Percentiles rank a stretch among this genome's conserved stretches.
phyloP scores from a whole-genome alignment of 2,329 filamentous ascomycete genomes.

The Phaeomoniella chlamydospora region DNA sequence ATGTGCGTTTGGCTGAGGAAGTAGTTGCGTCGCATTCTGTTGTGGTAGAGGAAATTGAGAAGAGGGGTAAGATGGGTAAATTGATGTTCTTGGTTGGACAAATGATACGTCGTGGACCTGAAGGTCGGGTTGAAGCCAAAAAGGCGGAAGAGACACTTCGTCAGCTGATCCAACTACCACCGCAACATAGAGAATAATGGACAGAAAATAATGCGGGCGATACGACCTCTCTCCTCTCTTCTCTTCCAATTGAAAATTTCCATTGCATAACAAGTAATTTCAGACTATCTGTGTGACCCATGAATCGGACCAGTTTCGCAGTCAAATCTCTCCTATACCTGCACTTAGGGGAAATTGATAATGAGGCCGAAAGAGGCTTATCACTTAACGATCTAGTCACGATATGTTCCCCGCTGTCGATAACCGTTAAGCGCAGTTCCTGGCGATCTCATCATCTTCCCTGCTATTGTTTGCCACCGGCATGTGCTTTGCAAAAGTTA shows the following conservation, averaged over 20 bases:
- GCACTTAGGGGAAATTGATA: conserved; percentile 30
- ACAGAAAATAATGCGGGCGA: not conserved
- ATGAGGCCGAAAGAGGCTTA: conserved; percentile 9
- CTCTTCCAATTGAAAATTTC: not conserved
- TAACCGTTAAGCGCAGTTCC: conserved; percentile 32
- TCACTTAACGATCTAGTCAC: conserved; percentile 1
- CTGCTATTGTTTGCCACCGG: not conserved
- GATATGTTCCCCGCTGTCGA: conserved; percentile 1
- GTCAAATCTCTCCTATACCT: conserved; percentile 26
- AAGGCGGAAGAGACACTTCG: conserved; percentile 40
- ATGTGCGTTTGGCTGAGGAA: conserved; percentile 36
- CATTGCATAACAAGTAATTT: no score
- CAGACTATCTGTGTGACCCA: not conserved
- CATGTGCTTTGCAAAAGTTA: conserved; percentile 6
- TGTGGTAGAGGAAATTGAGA: conserved; percentile 45
- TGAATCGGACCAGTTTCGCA: conserved; percentile 8
- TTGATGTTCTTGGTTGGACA: conserved; percentile 54
- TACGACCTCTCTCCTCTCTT: not conserved
- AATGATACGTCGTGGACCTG: conserved; percentile 47
- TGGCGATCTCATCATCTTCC: conserved; percentile 18
- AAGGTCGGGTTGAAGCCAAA: conserved; percentile 47
- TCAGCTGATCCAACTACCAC: not conserved
- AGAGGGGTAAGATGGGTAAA: conserved; percentile 45
- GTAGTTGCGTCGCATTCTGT: conserved; percentile 40
- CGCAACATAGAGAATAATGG: no score